A percentile compares a stretch with the other conserved stretches of the same genome.
phyloP scores from a whole-genome alignment of 2,329 filamentous ascomycete genomes.

The Trichothecium roseum region DNA sequence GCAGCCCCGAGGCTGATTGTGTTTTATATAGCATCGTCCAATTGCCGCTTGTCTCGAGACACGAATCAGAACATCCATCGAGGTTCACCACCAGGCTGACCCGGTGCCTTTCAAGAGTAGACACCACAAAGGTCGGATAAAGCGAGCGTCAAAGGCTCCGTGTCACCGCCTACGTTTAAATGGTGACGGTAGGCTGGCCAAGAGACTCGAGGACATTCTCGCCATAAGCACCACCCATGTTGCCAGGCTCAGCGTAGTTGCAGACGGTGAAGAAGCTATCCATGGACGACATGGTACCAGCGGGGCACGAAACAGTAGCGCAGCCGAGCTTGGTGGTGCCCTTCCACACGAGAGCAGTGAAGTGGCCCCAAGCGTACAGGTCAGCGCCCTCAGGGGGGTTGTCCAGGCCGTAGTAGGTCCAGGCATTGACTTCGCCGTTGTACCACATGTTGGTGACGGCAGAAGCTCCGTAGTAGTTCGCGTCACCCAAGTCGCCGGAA shows the following conservation, averaged over 20 bases:
- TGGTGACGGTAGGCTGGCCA: constrained; percentile 11
- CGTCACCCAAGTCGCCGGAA: constrained; percentile 22
- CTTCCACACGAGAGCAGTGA: constrained; percentile 33
- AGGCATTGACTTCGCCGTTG: constrained; percentile 60
- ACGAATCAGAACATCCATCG: no score
- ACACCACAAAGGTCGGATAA: no score
- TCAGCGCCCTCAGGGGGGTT: constrained; percentile 40
- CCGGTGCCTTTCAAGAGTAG: no score
- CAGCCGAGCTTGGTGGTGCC: constrained; percentile 26
- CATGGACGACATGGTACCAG: constrained; percentile 34
- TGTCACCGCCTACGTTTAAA: constrained; percentile 12
- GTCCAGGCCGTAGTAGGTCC: constrained; percentile 47
- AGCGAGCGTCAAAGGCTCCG: no score
- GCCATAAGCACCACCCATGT: constrained; percentile 39
- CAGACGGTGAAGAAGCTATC: constrained; percentile 64
- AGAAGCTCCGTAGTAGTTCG: constrained; percentile 47
- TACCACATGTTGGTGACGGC: constrained; percentile 82
- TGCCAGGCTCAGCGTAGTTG: constrained; percentile 68
- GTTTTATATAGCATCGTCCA: no score
- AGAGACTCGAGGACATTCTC: constrained; percentile 35
- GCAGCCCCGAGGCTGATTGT: no score
- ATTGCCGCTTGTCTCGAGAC: no score
- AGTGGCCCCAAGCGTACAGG: constrained; percentile 56
- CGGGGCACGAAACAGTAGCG: constrained; percentile 61
- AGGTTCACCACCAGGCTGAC: no score